Percentiles rank a stretch among this genome's conserved stretches.
Evolutionary conservation across 2,329 filamentous ascomycete species (phyloP).

Genomic region (Fusarium sp.): DNA sequence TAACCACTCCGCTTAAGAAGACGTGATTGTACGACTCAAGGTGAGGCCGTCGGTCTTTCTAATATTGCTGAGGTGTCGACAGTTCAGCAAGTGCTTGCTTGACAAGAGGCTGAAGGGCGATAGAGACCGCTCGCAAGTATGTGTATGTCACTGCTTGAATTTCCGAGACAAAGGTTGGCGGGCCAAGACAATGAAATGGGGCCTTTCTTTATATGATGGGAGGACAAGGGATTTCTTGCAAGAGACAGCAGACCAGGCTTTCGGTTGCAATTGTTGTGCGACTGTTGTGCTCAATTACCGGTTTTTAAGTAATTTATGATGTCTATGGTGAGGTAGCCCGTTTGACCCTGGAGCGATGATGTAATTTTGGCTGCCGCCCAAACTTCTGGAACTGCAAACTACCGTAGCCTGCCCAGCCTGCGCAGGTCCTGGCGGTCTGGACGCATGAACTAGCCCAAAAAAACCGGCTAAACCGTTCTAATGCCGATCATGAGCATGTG

Average conservation of each 20-base stretch:
- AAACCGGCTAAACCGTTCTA: conserved; percentile 28
- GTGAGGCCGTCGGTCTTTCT: conserved; percentile 2
- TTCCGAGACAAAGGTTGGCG: conserved; percentile 32
- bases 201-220: conserved; percentile 19
- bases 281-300: conserved; percentile 35
- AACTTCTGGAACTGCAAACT: conserved; percentile 35
- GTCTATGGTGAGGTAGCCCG: conserved; percentile 41
- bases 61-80: conserved; percentile 6
- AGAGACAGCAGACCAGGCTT: conserved; percentile 12
- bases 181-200: conserved; percentile 20
- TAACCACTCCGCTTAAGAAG: background rate
- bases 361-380: conserved; percentile 43
- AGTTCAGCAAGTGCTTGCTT: conserved; percentile 5
- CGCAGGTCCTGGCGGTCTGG: conserved; percentile 5
- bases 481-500: conserved; percentile 35
- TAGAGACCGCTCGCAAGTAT: conserved; percentile 13
- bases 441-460: conserved; percentile 23
- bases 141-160: conserved; percentile 21
- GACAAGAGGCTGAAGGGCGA: conserved; percentile 7
- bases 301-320: conserved; percentile 39
- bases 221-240: conserved; percentile 10
- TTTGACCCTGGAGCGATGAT: conserved; percentile 43
- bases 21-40: background rate
- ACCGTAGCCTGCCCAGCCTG: background rate
- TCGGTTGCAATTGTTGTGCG: conserved; percentile 14